Evolutionary conservation across 306 rosid species (phyloP).

Genomic region (Crataegus laevigata): DNA sequence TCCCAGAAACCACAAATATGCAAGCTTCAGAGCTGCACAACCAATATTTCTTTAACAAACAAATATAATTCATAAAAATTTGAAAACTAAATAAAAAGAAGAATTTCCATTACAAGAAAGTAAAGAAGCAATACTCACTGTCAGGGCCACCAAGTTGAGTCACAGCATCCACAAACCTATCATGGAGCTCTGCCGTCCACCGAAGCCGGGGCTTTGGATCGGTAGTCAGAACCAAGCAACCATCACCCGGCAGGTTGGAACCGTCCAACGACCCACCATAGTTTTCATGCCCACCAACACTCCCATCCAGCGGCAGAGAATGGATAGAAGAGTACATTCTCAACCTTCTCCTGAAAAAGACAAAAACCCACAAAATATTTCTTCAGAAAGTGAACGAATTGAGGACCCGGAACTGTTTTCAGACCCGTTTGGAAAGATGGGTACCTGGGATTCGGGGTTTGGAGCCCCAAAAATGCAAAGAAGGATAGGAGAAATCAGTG

Average conservation of each 20-base stretch:
- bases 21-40: background rate
- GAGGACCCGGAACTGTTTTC: background rate
- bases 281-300: constrained; percentile 35
- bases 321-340: constrained; percentile 45
- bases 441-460: constrained; percentile 27
- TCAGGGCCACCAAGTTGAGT: constrained; percentile 65
- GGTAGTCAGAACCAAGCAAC: constrained; percentile 49
- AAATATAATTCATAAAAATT: background rate
- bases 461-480: constrained; percentile 22
- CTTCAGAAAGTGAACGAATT: background rate
- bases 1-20: background rate
- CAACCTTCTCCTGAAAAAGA: constrained; percentile 6
- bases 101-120: background rate
- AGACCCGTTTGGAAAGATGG: constrained; percentile 16
- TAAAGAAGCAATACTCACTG: constrained; percentile 29
- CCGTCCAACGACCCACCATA: constrained; percentile 49
- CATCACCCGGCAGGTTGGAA: constrained; percentile 47
- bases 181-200: constrained; percentile 65
- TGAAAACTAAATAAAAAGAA: background rate
- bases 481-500: background rate
- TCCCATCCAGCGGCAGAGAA: constrained; percentile 42
- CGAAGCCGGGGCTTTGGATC: constrained; percentile 59
- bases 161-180: constrained; percentile 56
- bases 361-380: constrained; percentile 16
- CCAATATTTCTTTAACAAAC: background rate